These are phyloP conservation scores for Erysimum pusillum DNA, from an alignment of 441 rosid species.

Conservation along the genomic window DNA sequence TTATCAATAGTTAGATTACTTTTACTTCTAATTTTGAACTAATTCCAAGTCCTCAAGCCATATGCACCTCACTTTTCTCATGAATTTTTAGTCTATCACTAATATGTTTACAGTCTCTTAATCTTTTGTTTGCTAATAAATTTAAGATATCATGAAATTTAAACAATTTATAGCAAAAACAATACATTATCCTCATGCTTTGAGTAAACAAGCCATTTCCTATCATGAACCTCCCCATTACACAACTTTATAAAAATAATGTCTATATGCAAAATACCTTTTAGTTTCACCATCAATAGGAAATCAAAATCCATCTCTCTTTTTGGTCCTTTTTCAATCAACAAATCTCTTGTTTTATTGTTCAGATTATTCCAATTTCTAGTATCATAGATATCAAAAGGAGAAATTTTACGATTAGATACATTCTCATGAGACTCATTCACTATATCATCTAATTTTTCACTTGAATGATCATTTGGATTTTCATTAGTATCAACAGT, in stretches of 20 bases:
- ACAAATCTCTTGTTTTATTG: conserved; percentile 3
- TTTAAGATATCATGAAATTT: background rate
- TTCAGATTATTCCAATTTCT: conserved; percentile 15
- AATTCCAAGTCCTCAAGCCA: conserved; percentile 9
- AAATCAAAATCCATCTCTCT: background rate
- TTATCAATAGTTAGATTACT: background rate
- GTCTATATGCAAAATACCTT: background rate
- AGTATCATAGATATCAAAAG: conserved; percentile 4
- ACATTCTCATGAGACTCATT: conserved; percentile 12
- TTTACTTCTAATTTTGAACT: background rate
- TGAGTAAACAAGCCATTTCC: too few species aligned
- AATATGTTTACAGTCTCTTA: background rate
- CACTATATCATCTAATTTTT: too few species aligned
- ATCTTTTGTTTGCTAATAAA: background rate
- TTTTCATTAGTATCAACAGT: too few species aligned
- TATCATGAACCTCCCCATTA: background rate
- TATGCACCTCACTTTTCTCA: conserved; percentile 8
- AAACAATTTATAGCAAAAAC: conserved; percentile 3
- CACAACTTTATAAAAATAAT: conserved; percentile 11
- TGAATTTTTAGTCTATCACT: background rate
- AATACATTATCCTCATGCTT: too few species aligned
- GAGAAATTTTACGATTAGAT: background rate
- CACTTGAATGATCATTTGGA: too few species aligned
- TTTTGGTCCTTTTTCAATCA: conserved; percentile 1
- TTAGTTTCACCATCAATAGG: background rate